A percentile compares a stretch with the other conserved stretches of the same genome.
Conservation (phyloP, 208 protist species). For the Wallacemonas sp. region DNA sequence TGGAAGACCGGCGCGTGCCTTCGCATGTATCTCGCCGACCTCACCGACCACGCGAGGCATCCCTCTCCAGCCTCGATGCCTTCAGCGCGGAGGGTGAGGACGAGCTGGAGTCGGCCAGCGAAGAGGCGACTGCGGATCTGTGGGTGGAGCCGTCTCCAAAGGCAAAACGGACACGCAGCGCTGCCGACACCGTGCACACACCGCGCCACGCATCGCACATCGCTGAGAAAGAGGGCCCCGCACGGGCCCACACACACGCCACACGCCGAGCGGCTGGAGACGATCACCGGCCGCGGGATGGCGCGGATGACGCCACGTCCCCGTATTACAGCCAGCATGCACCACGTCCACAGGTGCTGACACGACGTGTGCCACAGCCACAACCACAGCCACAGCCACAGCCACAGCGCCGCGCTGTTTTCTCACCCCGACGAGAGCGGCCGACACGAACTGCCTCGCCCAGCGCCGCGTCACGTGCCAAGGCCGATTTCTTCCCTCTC, state of each 20-base stretch:
- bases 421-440: neutral
- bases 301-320: neutral
- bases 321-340: neutral
- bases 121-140: constrained; percentile 1
- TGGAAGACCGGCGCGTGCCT: neutral
- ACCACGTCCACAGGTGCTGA: neutral
- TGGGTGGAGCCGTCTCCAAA: constrained; percentile 9
- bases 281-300: no score
- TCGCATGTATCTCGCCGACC: no score
- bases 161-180: neutral
- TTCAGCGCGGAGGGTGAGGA: neutral
- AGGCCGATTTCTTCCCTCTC: no score
- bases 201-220: neutral
- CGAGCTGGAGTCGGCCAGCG: neutral
- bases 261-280: no score
- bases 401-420: neutral
- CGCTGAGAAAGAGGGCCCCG: neutral
- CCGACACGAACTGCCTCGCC: no score
- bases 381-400: neutral
- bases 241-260: no score
- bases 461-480: no score
- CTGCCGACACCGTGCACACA: neutral
- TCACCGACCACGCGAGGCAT: neutral
- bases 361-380: neutral
- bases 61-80: constrained; percentile 8